Conservation (phyloP, 202 grass and related monocot species). For the Elaeis oleifera region DNA sequence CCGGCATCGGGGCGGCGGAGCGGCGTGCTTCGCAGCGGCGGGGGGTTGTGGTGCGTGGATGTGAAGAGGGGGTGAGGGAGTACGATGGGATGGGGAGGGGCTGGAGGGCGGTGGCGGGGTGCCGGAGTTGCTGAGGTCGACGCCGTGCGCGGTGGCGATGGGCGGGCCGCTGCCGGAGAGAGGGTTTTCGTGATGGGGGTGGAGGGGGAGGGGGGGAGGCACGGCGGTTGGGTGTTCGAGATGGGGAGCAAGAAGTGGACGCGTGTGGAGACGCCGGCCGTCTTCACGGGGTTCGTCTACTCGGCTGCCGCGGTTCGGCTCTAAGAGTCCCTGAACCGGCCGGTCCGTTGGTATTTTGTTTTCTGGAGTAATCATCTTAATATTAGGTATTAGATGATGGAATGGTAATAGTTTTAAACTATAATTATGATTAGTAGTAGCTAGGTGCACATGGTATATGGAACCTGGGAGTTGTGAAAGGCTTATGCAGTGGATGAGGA, state of each 20-base stretch:
- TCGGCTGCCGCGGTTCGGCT: slow-evolving; percentile 32
- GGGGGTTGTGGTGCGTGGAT: slow-evolving; percentile 19
- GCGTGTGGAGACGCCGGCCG: slow-evolving; percentile 27
- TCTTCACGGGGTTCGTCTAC: slow-evolving; percentile 56
- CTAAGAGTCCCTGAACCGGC: slow-evolving; percentile 4
- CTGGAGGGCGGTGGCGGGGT: slow-evolving; percentile 12
- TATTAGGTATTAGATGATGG: too few species aligned
- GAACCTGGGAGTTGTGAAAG: too few species aligned
- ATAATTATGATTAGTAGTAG: too few species aligned
- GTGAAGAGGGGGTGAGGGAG: slow-evolving; percentile 13
- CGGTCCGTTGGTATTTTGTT: neutral
- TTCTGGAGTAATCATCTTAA: too few species aligned
- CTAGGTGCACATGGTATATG: too few species aligned
- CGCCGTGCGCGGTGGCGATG: neutral
- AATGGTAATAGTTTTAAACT: too few species aligned
- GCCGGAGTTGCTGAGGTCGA: slow-evolving; percentile 1
- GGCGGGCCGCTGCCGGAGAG: slow-evolving; percentile 20
- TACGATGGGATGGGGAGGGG: slow-evolving; percentile 12
- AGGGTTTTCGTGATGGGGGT: slow-evolving; percentile 48
- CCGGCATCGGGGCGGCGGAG: slow-evolving; percentile 9
- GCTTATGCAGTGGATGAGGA: too few species aligned
- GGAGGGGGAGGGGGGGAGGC: slow-evolving; percentile 11
- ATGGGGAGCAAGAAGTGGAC: slow-evolving; percentile 42
- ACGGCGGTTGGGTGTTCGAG: slow-evolving; percentile 49
- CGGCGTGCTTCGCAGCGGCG: neutral